A percentile compares a stretch with the other conserved stretches of the same genome.
Evolutionary conservation across 768 basidiomycete species (phyloP).

Genomic region (Russula lepida): DNA sequence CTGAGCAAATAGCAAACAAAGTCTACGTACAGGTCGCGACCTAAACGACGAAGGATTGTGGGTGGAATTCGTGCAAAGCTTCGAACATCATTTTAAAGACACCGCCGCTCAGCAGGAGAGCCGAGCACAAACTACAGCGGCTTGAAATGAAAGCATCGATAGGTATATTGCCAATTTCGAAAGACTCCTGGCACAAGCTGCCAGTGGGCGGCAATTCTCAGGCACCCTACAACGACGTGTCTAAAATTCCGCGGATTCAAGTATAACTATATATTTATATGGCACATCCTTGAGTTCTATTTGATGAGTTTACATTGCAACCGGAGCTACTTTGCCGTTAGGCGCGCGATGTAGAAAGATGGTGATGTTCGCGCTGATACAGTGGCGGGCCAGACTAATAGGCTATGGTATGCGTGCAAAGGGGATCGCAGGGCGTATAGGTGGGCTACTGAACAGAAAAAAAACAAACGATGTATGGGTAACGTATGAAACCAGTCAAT

Average conservation of each 20-base stretch:
- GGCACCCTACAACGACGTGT: neutral
- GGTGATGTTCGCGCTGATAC: conserved; percentile 7
- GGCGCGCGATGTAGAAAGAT: neutral
- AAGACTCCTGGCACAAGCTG: too few relatives aligned
- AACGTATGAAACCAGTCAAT: conserved; percentile 11
- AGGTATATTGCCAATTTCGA: too few relatives aligned
- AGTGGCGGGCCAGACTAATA: conserved; percentile 10
- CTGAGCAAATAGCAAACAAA: too few relatives aligned
- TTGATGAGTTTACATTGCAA: conserved; percentile 18
- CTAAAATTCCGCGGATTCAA: conserved; percentile 9
- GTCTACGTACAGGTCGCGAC: too few relatives aligned
- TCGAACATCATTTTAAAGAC: too few relatives aligned
- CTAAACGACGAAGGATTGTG: too few relatives aligned
- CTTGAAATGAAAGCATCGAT: too few relatives aligned
- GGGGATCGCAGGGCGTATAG: conserved; percentile 10
- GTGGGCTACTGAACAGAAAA: conserved; percentile 4
- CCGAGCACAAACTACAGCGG: too few relatives aligned
- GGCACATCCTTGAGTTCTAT: conserved; percentile 13
- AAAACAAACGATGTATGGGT: conserved; percentile 8
- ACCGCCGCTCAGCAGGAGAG: too few relatives aligned
- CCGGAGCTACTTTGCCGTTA: conserved; percentile 12
- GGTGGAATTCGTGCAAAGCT: too few relatives aligned
- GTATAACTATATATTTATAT: conserved; percentile 1
- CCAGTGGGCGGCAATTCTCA: too few relatives aligned
- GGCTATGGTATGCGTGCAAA: conserved; percentile 19